A percentile compares a stretch with the other conserved stretches of the same genome.
Evolutionary conservation across 2,329 filamentous ascomycete species (phyloP).

Genomic region (Sporothrix humicola): DNA sequence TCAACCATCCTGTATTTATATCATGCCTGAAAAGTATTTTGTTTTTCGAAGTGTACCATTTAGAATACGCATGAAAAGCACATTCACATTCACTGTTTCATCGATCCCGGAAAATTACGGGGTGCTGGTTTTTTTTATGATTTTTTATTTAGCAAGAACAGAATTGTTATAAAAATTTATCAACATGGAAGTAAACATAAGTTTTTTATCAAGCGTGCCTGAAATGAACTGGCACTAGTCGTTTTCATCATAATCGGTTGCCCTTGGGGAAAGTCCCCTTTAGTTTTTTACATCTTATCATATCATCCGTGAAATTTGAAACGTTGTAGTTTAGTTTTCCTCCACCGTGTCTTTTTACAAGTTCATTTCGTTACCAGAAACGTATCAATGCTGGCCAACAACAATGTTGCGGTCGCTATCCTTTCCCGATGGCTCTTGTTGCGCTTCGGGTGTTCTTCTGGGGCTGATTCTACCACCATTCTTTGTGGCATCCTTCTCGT

Average conservation of each 20-base stretch:
- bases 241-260: conserved; percentile 30
- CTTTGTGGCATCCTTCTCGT: not conserved
- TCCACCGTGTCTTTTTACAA: too few species aligned
- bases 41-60: not conserved
- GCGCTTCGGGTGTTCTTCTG: not conserved
- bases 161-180: not conserved
- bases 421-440: not conserved
- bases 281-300: not conserved
- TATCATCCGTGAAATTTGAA: too few species aligned
- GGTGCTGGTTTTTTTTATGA: too few species aligned
- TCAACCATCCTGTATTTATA: not conserved
- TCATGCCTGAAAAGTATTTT: not conserved
- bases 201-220: too few species aligned
- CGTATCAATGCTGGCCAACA: not conserved
- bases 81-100: too few species aligned
- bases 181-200: not conserved
- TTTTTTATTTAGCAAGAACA: too few species aligned
- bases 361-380: too few species aligned
- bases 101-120: too few species aligned
- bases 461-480: not conserved
- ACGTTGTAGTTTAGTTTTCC: too few species aligned
- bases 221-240: not conserved
- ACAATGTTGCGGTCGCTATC: conserved; percentile 17
- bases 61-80: too few species aligned
- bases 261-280: conserved; percentile 28